These are phyloP conservation scores for Candida qinlingensis DNA, from an alignment of 805 yeast genomes.

Conservation along the genomic window DNA sequence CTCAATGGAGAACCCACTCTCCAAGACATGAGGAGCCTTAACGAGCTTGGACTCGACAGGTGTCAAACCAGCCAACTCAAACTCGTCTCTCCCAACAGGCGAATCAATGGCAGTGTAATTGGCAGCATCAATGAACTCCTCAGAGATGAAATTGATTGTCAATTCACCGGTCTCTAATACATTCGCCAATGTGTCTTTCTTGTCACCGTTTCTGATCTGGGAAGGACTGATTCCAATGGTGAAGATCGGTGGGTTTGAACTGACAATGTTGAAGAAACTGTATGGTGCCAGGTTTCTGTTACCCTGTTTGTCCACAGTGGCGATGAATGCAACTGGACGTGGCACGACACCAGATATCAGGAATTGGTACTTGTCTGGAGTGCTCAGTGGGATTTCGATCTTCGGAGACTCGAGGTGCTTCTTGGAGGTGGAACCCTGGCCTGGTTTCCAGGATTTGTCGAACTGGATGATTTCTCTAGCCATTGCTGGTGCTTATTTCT, in stretches of 20 bases:
- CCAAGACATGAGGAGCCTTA: slow-evolving; percentile 50
- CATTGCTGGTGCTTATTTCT: neutral
- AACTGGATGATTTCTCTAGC: neutral
- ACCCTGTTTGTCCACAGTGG: slow-evolving; percentile 41
- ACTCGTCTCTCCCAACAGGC: slow-evolving; percentile 46
- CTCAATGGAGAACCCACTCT: slow-evolving; percentile 52
- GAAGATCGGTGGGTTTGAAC: slow-evolving; percentile 53
- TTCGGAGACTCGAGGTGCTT: slow-evolving; percentile 28
- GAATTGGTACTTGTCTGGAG: slow-evolving; percentile 37
- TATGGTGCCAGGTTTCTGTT: slow-evolving; percentile 48
- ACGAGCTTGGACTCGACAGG: slow-evolving; percentile 39
- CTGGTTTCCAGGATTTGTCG: slow-evolving; percentile 1
- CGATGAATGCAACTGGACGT: slow-evolving; percentile 53
- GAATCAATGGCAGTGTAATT: slow-evolving; percentile 41
- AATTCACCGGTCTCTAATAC: slow-evolving; percentile 45
- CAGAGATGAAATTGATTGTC: slow-evolving; percentile 42
- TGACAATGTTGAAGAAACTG: slow-evolving; percentile 43
- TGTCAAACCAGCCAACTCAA: slow-evolving; percentile 48
- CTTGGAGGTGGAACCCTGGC: slow-evolving; percentile 1
- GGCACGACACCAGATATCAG: slow-evolving; percentile 48
- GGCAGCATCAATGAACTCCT: slow-evolving; percentile 62
- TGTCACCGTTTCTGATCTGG: slow-evolving; percentile 16
- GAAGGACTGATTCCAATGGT: slow-evolving; percentile 40
- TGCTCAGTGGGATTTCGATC: slow-evolving; percentile 36
- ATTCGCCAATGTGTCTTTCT: slow-evolving; percentile 45